phyloP scores from a whole-genome alignment of 108 stramenopile species.

The Cyclotella kingstonii region DNA sequence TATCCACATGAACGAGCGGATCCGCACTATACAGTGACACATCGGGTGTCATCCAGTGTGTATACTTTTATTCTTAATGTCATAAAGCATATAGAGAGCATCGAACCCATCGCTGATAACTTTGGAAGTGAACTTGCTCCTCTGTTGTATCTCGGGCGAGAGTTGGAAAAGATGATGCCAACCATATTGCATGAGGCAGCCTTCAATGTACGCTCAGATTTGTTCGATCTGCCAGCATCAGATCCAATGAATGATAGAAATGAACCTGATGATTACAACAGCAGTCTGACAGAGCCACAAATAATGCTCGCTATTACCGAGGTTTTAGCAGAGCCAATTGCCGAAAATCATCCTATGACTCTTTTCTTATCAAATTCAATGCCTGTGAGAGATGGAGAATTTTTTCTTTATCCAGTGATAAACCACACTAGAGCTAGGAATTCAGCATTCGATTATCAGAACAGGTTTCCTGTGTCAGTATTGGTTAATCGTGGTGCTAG shows the following conservation, averaged over 20 bases:
- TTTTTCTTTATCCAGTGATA: constrained; percentile 69
- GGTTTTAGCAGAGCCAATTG: constrained; percentile 33
- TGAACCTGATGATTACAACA: neutral
- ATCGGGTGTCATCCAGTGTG: constrained; percentile 57
- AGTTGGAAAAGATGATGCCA: constrained; percentile 58
- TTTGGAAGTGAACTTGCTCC: constrained; percentile 60
- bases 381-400: constrained; percentile 91
- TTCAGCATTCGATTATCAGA: neutral
- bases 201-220: neutral
- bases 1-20: constrained; percentile 65
- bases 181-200: constrained; percentile 53
- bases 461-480: constrained; percentile 24
- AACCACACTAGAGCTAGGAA: neutral
- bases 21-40: constrained; percentile 68
- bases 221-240: neutral
- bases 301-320: constrained; percentile 66
- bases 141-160: constrained; percentile 56
- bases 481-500: constrained; percentile 88
- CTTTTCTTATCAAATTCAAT: constrained; percentile 91
- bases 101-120: neutral
- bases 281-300: constrained; percentile 78
- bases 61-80: constrained; percentile 43
- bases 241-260: neutral
- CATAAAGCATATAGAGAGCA: constrained; percentile 9
- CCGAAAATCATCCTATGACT: constrained; percentile 20